A percentile compares a stretch with the other conserved stretches of the same genome.
These are phyloP conservation scores for Calendula officinalis DNA, from an alignment of 129 eudicot species.

Conservation along the genomic window DNA sequence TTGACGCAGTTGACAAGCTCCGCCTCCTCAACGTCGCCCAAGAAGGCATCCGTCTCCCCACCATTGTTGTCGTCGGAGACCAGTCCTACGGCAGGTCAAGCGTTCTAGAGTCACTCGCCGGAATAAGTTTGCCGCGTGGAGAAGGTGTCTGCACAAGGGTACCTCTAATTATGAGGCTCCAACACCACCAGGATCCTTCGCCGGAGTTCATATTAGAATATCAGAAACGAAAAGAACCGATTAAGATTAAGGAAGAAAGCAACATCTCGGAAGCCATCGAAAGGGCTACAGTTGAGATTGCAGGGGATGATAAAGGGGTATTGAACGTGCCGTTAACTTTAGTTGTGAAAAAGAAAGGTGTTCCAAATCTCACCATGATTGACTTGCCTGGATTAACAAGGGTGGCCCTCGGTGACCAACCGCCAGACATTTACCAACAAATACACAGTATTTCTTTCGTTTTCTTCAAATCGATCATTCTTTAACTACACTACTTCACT, in stretches of 20 bases:
- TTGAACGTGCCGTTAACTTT: constrained; percentile 2
- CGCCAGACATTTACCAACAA: constrained; percentile 7
- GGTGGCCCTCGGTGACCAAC: constrained; percentile 3
- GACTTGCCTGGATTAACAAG: constrained; percentile 8
- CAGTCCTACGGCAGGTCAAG: constrained; percentile 33
- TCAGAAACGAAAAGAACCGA: not conserved
- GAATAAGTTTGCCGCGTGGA: constrained; percentile 29
- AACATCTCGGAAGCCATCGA: not conserved
- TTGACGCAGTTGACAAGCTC: constrained; percentile 44
- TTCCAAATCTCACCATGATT: constrained; percentile 9
- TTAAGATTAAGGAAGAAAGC: constrained; percentile 1
- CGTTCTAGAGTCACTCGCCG: constrained; percentile 40
- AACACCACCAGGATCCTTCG: constrained; percentile 5
- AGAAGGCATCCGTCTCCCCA: constrained; percentile 48
- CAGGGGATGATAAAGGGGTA: not conserved
- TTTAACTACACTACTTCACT: no score
- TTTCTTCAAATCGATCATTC: no score
- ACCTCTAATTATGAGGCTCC: constrained; percentile 36
- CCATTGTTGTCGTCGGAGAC: constrained; percentile 37
- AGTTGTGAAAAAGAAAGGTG: constrained; percentile 1
- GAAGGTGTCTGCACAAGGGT: constrained; percentile 33
- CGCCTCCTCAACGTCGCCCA: constrained; percentile 41
- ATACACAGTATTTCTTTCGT: not conserved
- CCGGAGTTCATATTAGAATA: constrained; percentile 22
- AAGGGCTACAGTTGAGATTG: not conserved